phyloP scores from a whole-genome alignment of 345 rosid species.

The Rhodamnia argentea region DNA sequence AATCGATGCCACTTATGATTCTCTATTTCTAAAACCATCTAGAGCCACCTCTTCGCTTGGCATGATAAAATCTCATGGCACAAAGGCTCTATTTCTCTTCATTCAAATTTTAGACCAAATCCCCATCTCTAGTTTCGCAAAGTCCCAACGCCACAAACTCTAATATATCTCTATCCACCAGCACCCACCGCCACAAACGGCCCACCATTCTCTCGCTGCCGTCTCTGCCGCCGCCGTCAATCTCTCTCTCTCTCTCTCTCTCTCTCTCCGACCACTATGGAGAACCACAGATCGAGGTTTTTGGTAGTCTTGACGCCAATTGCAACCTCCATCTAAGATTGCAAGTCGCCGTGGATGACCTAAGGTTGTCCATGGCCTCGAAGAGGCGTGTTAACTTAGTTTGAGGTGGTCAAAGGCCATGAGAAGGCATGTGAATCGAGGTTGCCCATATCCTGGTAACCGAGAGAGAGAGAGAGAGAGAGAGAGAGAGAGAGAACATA shows the following conservation, averaged over 20 bases:
- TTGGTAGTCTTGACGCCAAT: background rate
- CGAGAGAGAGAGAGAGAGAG: too few relatives aligned
- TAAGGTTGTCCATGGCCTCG: background rate
- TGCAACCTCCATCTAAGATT: background rate
- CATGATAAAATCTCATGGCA: background rate
- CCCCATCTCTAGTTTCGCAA: background rate
- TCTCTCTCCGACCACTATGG: background rate
- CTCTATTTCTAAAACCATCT: background rate
- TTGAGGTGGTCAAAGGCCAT: background rate
- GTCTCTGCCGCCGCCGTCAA: background rate
- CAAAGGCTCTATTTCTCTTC: background rate
- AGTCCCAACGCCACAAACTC: background rate
- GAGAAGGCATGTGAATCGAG: background rate
- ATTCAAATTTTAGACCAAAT: background rate
- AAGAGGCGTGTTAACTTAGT: background rate
- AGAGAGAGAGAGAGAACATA: background rate
- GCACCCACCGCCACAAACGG: background rate
- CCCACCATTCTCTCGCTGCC: background rate
- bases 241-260: background rate
- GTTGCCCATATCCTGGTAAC: background rate
- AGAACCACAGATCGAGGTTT: too few relatives aligned
- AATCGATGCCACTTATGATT: background rate
- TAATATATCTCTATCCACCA: background rate
- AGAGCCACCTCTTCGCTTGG: background rate
- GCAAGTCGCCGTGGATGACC: background rate